Base-by-base conservation (phyloP, 371 early-diverging fungal genomes). In the Caulochytrium protostelioides region DNA sequence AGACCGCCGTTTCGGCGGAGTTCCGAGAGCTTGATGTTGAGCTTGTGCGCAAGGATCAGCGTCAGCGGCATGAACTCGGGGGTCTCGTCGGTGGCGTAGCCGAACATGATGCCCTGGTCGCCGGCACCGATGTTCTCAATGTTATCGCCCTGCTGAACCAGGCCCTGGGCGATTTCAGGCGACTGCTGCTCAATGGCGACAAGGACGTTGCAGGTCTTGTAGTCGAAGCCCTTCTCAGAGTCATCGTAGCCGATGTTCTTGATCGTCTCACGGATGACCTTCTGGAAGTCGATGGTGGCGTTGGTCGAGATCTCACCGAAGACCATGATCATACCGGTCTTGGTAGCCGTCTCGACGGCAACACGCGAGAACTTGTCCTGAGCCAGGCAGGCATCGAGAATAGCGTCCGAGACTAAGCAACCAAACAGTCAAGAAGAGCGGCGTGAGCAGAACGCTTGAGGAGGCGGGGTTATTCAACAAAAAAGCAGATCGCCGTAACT, bases 271-370 rank as follows among this genome's bases (percentile, higher is more conserved):
- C 94, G 82, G 58, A 91, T 84, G 52, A 97, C 79, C 74, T 84
- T 82, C 69, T 94, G 95, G 76, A 83, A 91, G 68, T 98, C 92
- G 35, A 95, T 62, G 40, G 54, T 57, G 44, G 95, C 95, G 70
- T 81, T 83, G 72, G 94, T 92, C 54, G 90, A 85, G 68, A 98
- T 92, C 70, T 98, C 98, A 60, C 98, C 98, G 53, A 92, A 84
- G 28, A 98, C 86, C 87, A 97, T 89, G 65, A 98, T 78, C 87
- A 97, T 84, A 57, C 94, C 92, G 43, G 95, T 91, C 76, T 92
- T 97, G 68, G 95, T 74, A 37, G 95, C 92, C 36, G 95, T 91
- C 68, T 98, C 98, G 58, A 94, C 89, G 47, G 97, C 98, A 54
- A 97, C 97, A 74, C 90, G 86, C 63, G 94, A 86, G 65, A 84